Evolutionary conservation across 305 asterid species (phyloP), one percentile per base, ranked within the genome.

Genomic region (Fraxinus xanthoxyloides): DNA sequence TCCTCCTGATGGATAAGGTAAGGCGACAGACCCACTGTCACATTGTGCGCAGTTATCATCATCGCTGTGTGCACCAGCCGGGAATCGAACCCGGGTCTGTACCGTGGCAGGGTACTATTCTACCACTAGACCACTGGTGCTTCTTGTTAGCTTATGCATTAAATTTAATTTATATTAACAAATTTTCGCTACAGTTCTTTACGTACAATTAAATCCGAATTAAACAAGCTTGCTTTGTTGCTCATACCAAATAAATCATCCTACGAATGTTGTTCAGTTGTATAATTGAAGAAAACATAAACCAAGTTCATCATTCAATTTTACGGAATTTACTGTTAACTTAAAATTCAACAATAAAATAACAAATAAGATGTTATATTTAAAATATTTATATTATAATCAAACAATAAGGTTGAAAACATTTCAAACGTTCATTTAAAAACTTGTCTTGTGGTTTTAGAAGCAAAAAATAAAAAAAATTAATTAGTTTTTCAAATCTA

Each of bases 41-140:
- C 9, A 67, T 30, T 30, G 21, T 21, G 75, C 75, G 75, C 38
- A 30, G 5, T 26, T 67, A 13, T 67, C 75, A 30, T 67, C 75
- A 67, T 13, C 3, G 38, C 75, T n/a, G n/a, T n/a, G n/a, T 89
- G 94, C 93, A 89, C 90, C 93, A 90, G 93, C 92, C 88, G 92
- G 93, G 93, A 92, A 89, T 89, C 91, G 92, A 91, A 90, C 92
- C 92, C 93, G 90, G 93, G 91, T 90, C 92, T 89, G 91, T 88
- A 92, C 91, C 89, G 91, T 88, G 91, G 97, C 92, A 90, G 94
- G 90, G 91, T 87, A 89, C 89, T 89, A 90, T 88, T 89, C 93
- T 89, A 89, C 91, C 94, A 92, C 92, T 86, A 90, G 93, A 90
- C 96, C 91, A 92, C 94, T 89, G 90, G 90, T 90, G 12, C 4